Percentiles rank a stretch among this genome's conserved stretches.
phyloP scores from a whole-genome alignment of 208 protist species.

The Endotrypanum monterogeii region DNA sequence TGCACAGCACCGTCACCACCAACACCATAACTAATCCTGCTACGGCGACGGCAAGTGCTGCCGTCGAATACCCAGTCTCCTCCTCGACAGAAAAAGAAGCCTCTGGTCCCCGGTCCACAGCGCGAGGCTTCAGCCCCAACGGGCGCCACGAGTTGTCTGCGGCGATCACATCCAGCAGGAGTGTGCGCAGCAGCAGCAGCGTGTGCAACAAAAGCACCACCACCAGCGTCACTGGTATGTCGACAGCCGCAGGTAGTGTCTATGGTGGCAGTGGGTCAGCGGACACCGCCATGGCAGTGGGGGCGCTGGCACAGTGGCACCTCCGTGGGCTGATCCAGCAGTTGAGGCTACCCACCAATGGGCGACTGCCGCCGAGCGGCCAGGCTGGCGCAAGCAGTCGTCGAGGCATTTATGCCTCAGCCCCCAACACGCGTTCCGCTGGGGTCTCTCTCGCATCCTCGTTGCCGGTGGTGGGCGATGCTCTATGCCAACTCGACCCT shows the following conservation, averaged over 20 bases:
- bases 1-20: background rate
- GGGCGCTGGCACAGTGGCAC: slow-evolving; percentile 35
- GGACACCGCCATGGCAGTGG: slow-evolving; percentile 1
- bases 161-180: background rate
- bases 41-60: too few relatives aligned
- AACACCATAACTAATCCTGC: background rate
- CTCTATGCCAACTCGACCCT: slow-evolving; percentile 9
- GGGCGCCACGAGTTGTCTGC: background rate
- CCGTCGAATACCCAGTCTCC: background rate
- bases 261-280: background rate
- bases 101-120: slow-evolving; percentile 5
- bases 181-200: slow-evolving; percentile 13
- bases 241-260: background rate
- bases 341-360: slow-evolving; percentile 4
- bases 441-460: background rate
- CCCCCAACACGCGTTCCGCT: background rate
- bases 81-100: background rate
- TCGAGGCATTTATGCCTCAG: background rate
- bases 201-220: background rate
- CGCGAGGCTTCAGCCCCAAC: slow-evolving; percentile 14
- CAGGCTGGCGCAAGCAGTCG: background rate
- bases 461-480: background rate
- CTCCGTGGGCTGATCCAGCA: slow-evolving; percentile 21
- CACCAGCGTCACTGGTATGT: background rate
- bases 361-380: background rate